Conservation (phyloP, 805 yeast genomes). For the Grigorovia jiainica region DNA sequence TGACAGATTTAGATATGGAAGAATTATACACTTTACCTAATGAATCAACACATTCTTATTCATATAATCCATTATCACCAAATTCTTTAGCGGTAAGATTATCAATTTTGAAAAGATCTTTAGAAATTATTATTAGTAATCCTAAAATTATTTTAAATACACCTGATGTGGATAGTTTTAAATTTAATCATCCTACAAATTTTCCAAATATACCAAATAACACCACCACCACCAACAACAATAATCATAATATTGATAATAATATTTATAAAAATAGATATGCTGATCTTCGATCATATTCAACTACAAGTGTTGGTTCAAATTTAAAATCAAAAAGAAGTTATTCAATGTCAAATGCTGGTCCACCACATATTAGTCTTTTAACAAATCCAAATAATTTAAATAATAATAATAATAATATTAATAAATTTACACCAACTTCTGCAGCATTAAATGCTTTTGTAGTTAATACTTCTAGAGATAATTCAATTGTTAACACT, state of each 20-base stretch:
- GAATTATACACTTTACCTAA: conserved; percentile 59
- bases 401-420: neutral
- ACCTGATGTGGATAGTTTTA: neutral
- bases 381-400: neutral
- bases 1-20: conserved; percentile 23
- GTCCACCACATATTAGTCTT: neutral
- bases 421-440: conserved; percentile 9
- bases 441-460: conserved; percentile 25
- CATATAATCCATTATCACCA: conserved; percentile 75
- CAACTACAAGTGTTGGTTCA: neutral
- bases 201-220: neutral
- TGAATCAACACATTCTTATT: conserved; percentile 76
- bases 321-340: conserved; percentile 1
- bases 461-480: conserved; percentile 15
- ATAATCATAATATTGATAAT: neutral
- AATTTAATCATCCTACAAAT: neutral
- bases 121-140: conserved; percentile 60
- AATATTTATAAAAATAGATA: conserved; percentile 1
- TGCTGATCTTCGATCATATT: conserved; percentile 3
- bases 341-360: conserved; percentile 3
- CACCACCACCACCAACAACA: neutral
- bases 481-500: neutral
- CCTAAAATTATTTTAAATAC: conserved; percentile 32
- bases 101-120: conserved; percentile 63
- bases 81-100: conserved; percentile 69